Percentiles rank a stretch among this genome's conserved stretches.
phyloP scores from a whole-genome alignment of 1,284 basidiomycete species.

The Fomitopsis betulina region DNA sequence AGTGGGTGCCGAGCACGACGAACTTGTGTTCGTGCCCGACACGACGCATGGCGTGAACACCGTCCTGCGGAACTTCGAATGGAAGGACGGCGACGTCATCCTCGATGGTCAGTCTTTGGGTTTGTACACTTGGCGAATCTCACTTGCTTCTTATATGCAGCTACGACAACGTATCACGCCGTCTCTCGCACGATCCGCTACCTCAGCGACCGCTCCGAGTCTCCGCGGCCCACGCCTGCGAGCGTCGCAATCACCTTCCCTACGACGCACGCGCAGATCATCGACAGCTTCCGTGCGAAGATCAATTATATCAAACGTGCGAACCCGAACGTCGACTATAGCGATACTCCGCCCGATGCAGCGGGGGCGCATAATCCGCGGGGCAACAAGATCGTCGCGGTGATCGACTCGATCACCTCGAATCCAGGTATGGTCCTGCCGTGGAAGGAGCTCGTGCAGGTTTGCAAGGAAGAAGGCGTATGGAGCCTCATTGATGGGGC shows the following conservation, averaged over 20 bases:
- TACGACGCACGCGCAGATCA: slow-evolving; percentile 53
- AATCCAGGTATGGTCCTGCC: slow-evolving; percentile 71
- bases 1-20: slow-evolving; percentile 54
- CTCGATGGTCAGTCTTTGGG: slow-evolving; percentile 34
- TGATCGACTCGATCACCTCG: slow-evolving; percentile 78
- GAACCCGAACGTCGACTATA: slow-evolving; percentile 18
- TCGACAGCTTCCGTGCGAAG: slow-evolving; percentile 47
- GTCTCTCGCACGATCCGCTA: slow-evolving; percentile 54
- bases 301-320: slow-evolving; percentile 34
- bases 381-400: slow-evolving; percentile 53
- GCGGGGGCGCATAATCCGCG: slow-evolving; percentile 8
- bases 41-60: slow-evolving; percentile 66
- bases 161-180: slow-evolving; percentile 53
- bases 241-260: slow-evolving; percentile 37
- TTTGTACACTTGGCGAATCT: not conserved
- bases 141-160: slow-evolving; percentile 7
- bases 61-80: slow-evolving; percentile 58
- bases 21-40: slow-evolving; percentile 66
- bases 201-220: slow-evolving; percentile 44
- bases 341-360: slow-evolving; percentile 17
- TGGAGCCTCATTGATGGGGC: slow-evolving; percentile 79
- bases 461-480: slow-evolving; percentile 65
- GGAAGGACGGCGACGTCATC: slow-evolving; percentile 46
- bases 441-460: slow-evolving; percentile 71
- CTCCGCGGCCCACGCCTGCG: slow-evolving; percentile 15